A percentile compares a stretch with the other conserved stretches of the same genome.
Conservation (phyloP, 257 asterid genomes). For the Mitragyna speciosa region DNA sequence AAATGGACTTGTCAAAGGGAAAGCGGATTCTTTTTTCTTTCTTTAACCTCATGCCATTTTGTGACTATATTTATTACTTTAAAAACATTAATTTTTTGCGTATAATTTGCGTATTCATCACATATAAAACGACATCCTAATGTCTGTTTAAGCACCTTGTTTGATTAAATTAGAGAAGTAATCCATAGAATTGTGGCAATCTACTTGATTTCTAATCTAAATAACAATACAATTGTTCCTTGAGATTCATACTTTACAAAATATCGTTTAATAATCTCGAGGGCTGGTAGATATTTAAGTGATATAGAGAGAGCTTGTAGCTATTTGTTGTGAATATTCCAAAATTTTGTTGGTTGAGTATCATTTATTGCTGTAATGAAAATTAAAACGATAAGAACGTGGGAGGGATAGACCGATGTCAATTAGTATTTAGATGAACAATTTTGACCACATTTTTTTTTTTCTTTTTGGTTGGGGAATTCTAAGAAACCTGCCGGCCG, state of each 20-base stretch:
- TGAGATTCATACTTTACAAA: neutral
- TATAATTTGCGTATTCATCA: neutral
- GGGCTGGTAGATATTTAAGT: neutral
- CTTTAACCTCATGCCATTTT: neutral
- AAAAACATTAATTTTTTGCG: too few species aligned
- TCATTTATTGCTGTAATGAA: neutral
- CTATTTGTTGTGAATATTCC: neutral
- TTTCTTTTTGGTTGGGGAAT: neutral
- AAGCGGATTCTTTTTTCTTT: neutral
- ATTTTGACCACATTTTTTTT: neutral
- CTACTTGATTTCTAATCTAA: too few species aligned
- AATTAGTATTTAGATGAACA: neutral
- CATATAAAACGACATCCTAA: too few species aligned
- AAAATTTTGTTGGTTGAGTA: neutral
- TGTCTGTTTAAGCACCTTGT: neutral
- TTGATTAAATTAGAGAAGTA: too few species aligned
- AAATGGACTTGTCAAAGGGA: neutral
- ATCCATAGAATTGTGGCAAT: too few species aligned
- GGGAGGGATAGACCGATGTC: neutral
- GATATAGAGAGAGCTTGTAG: neutral
- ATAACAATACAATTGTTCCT: too few species aligned
- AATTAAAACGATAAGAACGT: neutral
- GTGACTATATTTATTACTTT: neutral
- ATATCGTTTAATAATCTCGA: neutral
- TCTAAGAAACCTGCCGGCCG: neutral